Conservation (phyloP, 75 land plant species). For the Cunninghamia lanceolata region DNA sequence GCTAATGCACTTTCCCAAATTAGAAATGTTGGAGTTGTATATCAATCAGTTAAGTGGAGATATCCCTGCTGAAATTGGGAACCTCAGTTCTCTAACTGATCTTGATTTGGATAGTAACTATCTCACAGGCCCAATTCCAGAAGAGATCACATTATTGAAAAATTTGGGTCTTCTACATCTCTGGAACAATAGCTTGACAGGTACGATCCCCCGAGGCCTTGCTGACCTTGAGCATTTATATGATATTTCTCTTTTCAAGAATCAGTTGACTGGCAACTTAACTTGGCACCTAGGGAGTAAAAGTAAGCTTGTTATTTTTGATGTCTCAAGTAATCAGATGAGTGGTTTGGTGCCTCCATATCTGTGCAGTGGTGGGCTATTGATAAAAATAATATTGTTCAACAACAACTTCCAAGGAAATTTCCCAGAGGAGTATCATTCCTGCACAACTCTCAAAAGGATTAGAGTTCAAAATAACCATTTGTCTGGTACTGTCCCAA, state of each 20-base stretch:
- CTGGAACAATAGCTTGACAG: slow-evolving; percentile 27
- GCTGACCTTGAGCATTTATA: slow-evolving; percentile 10
- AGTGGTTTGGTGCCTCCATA: slow-evolving; percentile 17
- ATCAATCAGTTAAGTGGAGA: slow-evolving; percentile 22
- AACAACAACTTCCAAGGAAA: slow-evolving; percentile 30
- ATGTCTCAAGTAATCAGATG: slow-evolving; percentile 26
- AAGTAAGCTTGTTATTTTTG: slow-evolving; percentile 22
- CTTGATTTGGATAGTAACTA: slow-evolving; percentile 21
- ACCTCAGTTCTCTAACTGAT: slow-evolving; percentile 17
- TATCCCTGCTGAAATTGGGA: slow-evolving; percentile 34
- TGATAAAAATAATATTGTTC: slow-evolving; percentile 38
- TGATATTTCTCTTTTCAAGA: slow-evolving; percentile 25
- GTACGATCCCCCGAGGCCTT: slow-evolving; percentile 18
- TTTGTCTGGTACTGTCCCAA: slow-evolving; percentile 30
- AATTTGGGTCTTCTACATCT: slow-evolving; percentile 12
- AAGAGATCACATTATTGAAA: slow-evolving; percentile 13
- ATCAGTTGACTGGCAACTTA: slow-evolving; percentile 17
- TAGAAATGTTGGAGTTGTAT: slow-evolving; percentile 17
- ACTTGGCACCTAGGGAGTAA: slow-evolving; percentile 14
- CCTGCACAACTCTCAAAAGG: slow-evolving; percentile 27
- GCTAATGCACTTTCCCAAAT: slow-evolving; percentile 17
- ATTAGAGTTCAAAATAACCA: slow-evolving; percentile 26
- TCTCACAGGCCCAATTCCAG: slow-evolving; percentile 27
- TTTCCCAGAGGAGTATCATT: slow-evolving; percentile 27
- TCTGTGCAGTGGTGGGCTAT: slow-evolving; percentile 13